These are phyloP conservation scores for Epichloe uncinata DNA, from an alignment of 2,329 filamentous ascomycete species.

Conservation along the genomic window DNA sequence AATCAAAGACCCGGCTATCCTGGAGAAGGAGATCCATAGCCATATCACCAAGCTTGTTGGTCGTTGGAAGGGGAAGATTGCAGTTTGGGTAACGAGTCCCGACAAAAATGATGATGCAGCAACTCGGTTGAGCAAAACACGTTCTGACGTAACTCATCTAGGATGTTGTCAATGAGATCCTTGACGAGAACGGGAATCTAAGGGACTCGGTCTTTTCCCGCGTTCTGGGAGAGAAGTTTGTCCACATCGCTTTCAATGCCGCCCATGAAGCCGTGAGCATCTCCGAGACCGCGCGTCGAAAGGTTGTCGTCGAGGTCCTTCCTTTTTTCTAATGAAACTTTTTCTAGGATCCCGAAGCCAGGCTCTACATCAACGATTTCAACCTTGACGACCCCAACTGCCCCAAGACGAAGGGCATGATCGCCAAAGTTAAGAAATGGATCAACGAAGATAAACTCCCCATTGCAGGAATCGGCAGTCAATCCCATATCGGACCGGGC, in stretches of 20 bases:
- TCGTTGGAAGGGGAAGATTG: not conserved
- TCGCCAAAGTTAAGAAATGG: slow-evolving; percentile 50
- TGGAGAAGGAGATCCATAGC: not conserved
- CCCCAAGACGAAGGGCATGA: slow-evolving; percentile 44
- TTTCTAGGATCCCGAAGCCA: slow-evolving; percentile 43
- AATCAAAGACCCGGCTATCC: not conserved
- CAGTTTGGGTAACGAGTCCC: not conserved
- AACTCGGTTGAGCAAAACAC: too few relatives aligned
- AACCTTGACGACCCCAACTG: slow-evolving; percentile 49
- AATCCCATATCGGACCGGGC: not conserved
- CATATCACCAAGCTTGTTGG: not conserved
- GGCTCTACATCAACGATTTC: slow-evolving; percentile 66
- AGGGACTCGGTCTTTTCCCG: slow-evolving; percentile 51
- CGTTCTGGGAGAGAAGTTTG: slow-evolving; percentile 56
- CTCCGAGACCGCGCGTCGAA: not conserved
- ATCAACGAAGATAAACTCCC: slow-evolving; percentile 27
- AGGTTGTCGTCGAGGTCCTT: too few relatives aligned
- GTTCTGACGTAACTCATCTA: not conserved
- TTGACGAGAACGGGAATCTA: slow-evolving; percentile 45
- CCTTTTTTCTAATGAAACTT: too few relatives aligned
- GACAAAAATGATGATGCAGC: not conserved
- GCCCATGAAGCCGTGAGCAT: slow-evolving; percentile 38
- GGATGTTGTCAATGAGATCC: slow-evolving; percentile 12
- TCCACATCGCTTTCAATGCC: slow-evolving; percentile 55
- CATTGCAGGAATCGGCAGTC: not conserved